Evolutionary conservation across 805 yeast genomes (phyloP).

Genomic region (Candida corydali): DNA sequence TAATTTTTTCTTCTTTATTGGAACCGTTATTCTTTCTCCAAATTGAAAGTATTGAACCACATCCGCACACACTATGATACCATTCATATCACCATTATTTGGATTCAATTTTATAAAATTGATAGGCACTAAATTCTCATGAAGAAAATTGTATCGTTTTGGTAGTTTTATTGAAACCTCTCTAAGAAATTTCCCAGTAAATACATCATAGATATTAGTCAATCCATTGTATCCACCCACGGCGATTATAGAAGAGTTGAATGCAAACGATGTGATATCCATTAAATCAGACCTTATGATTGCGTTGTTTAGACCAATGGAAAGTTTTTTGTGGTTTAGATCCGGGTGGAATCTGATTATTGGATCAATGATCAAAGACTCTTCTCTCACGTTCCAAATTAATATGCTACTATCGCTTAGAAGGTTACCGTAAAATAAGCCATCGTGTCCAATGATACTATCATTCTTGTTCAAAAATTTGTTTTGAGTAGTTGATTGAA

Average conservation of each 20-base stretch:
- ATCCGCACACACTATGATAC: slow-evolving; percentile 40
- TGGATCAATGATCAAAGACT: slow-evolving; percentile 12
- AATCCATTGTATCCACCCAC: slow-evolving; percentile 43
- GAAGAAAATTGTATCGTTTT: slow-evolving; percentile 19
- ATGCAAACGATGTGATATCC: slow-evolving; percentile 22
- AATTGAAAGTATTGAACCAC: slow-evolving; percentile 44
- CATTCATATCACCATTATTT: slow-evolving; percentile 24
- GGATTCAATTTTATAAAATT: slow-evolving; percentile 22
- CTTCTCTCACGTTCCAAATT: slow-evolving; percentile 38
- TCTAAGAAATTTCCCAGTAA: slow-evolving; percentile 39
- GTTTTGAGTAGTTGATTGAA: slow-evolving; percentile 15
- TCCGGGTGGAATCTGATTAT: slow-evolving; percentile 18
- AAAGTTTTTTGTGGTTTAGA: slow-evolving; percentile 17
- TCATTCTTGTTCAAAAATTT: slow-evolving; percentile 14
- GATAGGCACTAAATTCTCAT: slow-evolving; percentile 21
- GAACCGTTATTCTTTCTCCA: slow-evolving; percentile 27
- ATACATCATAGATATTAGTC: slow-evolving; percentile 37
- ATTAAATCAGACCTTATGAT: slow-evolving; percentile 7
- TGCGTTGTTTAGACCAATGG: slow-evolving; percentile 9
- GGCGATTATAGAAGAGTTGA: slow-evolving; percentile 30
- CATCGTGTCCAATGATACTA: slow-evolving; percentile 36
- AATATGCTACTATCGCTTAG: slow-evolving; percentile 38
- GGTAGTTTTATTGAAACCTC: slow-evolving; percentile 30
- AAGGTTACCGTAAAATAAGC: slow-evolving; percentile 33
- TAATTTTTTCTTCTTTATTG: slow-evolving; percentile 4